Evolutionary conservation across 2,329 filamentous ascomycete genomes (phyloP), one percentile per base, ranked within the genome.

Genomic region (Fusarium duplospermum): DNA sequence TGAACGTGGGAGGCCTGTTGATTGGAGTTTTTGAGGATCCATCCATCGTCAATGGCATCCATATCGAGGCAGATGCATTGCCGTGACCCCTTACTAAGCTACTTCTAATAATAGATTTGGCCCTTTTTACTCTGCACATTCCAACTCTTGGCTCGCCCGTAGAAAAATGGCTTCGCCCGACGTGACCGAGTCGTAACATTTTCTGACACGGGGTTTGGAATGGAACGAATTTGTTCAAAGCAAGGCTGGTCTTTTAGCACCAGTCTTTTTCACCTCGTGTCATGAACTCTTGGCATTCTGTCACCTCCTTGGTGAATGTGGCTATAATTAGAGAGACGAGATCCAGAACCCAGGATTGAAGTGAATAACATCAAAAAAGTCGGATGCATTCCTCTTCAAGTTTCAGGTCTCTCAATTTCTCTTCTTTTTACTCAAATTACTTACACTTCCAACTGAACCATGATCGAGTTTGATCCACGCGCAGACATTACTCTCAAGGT

Each of bases 391-490:
- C 61, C 61, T 33, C 42, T 27, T 29, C 40, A 24, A 58, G 60
- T 61, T 62, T 62, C 54, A 47, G 58, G 33, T 52, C 14, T 14
- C 35, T 22, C 20, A n/a, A 24, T 33, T 14, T 36, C 24, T 14
- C 22, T 38, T 59, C 24, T n/a, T 14, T 24, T 45, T 56, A 35
- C 42, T 45, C 52, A 36, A n/a, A 59, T 45, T 13, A 13, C 60
- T 54, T 20, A 27, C 33, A 29, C 33, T 22, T n/a, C 16, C 22
- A 45, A 27, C 47, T 47, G 16, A 42, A 64, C 20, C n/a, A 72
- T 71, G 64, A 69, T 71, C 59, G 52, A 66, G 38, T 64, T 72
- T 38, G 71, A 73, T 38, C 60, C 52, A 29, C 69, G 64, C 16
- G 69, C 69, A 35, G 71, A 70, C 58, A 42, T 72, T 29, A 62